Base-by-base conservation (phyloP, 768 basidiomycete species). In the Termitomyces sp. region DNA sequence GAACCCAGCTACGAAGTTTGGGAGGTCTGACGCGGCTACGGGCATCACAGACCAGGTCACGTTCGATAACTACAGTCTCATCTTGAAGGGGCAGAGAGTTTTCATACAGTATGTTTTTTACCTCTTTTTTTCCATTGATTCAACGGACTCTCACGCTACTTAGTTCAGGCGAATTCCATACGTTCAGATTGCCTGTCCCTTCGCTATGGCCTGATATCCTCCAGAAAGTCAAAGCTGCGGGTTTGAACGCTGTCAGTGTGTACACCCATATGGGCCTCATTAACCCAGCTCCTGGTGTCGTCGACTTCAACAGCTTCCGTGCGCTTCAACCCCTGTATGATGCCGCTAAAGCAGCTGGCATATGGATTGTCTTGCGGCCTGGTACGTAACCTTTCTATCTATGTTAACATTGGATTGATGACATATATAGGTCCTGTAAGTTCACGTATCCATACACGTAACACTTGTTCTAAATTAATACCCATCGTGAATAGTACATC, bases 121-220 rank as follows among this genome's bases (percentile, higher is more conserved):
- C 15, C 18, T 4, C 16, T 11, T 20, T 32, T 20, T 42, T 44
- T 28, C 28, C n/a, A 13, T 18, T 44, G n/a, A 11, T 32, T 7
- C 45, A 59, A 44, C 55, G 24, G 55, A 28, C 35, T 45, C 3
- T 39, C 2, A 28, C 16, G 13, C 36, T 12, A 45, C 44, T 8
- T 61, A 92, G 91, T 66, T 91, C 90, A 0, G 92, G 92, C 60
- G 92, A 93, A 71, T 91, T 92, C 71, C 92, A 93, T 67, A 84
- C 90, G 0, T 94, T 90, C 76, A 84, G 91, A 24, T 74, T 94
- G 8, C 92, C 91, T 11, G 88, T 92, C 0, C 90, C 89, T 16
- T 84, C 84, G 3, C 72, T 94, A 58, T 94, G 92, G 91, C 79
- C 85, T 13, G 92, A 93, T 67, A 85, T 94, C 54, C 81, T 94